phyloP scores from a whole-genome alignment of 176 grass and related monocot genomes.

The Paspalum vaginatum region DNA sequence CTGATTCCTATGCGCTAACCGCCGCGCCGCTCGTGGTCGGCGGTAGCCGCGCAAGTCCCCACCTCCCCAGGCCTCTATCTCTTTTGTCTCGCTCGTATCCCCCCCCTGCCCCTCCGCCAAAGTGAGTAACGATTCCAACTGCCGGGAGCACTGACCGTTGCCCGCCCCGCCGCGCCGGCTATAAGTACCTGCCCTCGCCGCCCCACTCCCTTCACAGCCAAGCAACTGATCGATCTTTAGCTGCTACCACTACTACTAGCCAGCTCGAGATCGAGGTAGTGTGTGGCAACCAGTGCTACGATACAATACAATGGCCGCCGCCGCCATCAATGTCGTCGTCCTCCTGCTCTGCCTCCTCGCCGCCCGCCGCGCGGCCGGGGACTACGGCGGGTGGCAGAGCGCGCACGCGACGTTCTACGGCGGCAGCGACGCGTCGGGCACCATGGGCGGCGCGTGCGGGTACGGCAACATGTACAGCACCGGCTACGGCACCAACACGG shows the following conservation, averaged over 20 bases:
- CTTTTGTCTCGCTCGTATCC: not conserved
- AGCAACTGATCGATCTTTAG: constrained; percentile 43
- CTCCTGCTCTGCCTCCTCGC: constrained; percentile 48
- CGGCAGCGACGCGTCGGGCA: constrained; percentile 80
- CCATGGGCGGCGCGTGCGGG: constrained; percentile 93
- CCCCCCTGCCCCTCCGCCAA: not conserved
- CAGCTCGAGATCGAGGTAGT: not conserved
- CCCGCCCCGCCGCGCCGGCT: constrained; percentile 1
- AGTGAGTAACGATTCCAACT: constrained; percentile 60
- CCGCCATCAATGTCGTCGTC: constrained; percentile 32
- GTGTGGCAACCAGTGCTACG: not conserved
- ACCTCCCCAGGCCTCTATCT: not conserved
- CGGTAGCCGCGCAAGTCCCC: not conserved
- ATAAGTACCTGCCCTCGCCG: constrained; percentile 50
- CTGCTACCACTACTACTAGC: not conserved
- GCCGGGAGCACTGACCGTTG: constrained; percentile 32
- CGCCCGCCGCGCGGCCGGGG: constrained; percentile 32
- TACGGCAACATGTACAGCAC: constrained; percentile 93
- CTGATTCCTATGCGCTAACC: constrained; percentile 61
- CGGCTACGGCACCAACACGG: constrained; percentile 89
- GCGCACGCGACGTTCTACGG: constrained; percentile 92
- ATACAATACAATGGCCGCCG: constrained; percentile 50
- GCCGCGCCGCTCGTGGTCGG: constrained; percentile 44
- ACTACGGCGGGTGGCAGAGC: constrained; percentile 69
- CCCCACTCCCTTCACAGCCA: constrained; percentile 67